phyloP scores from a whole-genome alignment of 192 early-diverging fungal genomes.

The Spizellomyces sp. region DNA sequence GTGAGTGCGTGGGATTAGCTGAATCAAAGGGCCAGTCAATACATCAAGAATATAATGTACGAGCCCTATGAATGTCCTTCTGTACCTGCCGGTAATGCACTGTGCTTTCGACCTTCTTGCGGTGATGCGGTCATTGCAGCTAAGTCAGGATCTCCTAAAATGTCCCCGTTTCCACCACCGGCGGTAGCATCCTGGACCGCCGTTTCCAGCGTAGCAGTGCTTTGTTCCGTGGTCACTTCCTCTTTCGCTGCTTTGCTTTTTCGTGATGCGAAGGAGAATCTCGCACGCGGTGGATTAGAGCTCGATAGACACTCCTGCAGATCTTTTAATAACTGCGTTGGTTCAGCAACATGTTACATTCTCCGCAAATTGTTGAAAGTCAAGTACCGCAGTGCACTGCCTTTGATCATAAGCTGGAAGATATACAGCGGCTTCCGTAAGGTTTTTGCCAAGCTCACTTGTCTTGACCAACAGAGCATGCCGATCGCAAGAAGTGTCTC shows the following conservation, averaged over 20 bases:
- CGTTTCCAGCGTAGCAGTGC: not conserved
- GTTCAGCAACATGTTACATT: not conserved
- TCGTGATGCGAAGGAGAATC: slow-evolving; percentile 58
- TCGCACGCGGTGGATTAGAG: slow-evolving; percentile 37
- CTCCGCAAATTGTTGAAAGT: not conserved
- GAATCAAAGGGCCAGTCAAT: not conserved
- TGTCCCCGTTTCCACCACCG: not conserved
- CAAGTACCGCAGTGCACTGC: slow-evolving; percentile 55
- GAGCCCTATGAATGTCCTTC: not conserved
- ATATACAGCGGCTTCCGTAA: slow-evolving; percentile 64
- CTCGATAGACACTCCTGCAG: slow-evolving; percentile 51
- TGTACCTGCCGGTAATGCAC: not conserved
- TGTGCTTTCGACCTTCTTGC: not conserved
- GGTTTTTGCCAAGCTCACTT: slow-evolving; percentile 55
- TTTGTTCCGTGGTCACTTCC: not conserved
- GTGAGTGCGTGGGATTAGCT: not conserved
- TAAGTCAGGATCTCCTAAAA: not conserved
- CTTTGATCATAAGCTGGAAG: slow-evolving; percentile 73
- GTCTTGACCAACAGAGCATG: slow-evolving; percentile 34
- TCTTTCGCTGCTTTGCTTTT: not conserved
- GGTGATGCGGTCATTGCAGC: not conserved
- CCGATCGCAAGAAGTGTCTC: not conserved
- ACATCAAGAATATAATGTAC: not conserved
- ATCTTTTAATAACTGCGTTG: slow-evolving; percentile 8
- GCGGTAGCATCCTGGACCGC: not conserved